Evolutionary conservation across 2,329 filamentous ascomycete genomes (phyloP).

Genomic region (Fusarium sacchari): DNA sequence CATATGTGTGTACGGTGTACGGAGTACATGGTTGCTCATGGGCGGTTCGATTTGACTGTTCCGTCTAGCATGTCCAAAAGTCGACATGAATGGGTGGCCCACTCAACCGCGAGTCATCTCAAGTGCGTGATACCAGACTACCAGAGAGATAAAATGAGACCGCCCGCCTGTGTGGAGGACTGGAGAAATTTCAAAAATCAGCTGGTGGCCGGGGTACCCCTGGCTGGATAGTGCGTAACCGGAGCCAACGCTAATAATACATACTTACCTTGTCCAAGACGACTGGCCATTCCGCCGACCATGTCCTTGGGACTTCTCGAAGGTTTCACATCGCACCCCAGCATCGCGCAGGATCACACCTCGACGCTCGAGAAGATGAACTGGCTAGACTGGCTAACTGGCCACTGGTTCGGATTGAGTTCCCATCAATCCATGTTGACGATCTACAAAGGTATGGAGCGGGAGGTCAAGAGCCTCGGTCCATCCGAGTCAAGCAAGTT

Average conservation of each 20-base stretch:
- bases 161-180: constrained; percentile 21
- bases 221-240: constrained; percentile 3
- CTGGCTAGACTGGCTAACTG: no score
- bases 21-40: background rate
- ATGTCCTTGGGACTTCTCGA: constrained; percentile 47
- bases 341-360: constrained; percentile 44
- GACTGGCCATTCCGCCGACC: constrained; percentile 44
- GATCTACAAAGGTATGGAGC: constrained; percentile 30
- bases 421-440: constrained; percentile 39
- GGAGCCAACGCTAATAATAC: constrained; percentile 31
- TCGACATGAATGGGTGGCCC: constrained; percentile 32
- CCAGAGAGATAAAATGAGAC: constrained; percentile 30
- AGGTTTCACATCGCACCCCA: constrained; percentile 43
- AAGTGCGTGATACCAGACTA: constrained; percentile 25
- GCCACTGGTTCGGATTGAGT: constrained; percentile 34
- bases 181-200: constrained; percentile 41
- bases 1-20: no score
- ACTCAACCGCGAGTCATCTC: constrained; percentile 40
- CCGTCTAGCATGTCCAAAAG: background rate
- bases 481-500: constrained; percentile 16
- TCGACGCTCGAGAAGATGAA: constrained; percentile 40
- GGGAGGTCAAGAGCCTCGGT: constrained; percentile 28
- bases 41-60: background rate
- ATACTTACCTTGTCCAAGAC: constrained; percentile 30
- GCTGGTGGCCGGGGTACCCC: constrained; percentile 34